These are phyloP conservation scores for Aspergillus calidoustus DNA, from an alignment of 2,329 filamentous ascomycete genomes.

Conservation along the genomic window DNA sequence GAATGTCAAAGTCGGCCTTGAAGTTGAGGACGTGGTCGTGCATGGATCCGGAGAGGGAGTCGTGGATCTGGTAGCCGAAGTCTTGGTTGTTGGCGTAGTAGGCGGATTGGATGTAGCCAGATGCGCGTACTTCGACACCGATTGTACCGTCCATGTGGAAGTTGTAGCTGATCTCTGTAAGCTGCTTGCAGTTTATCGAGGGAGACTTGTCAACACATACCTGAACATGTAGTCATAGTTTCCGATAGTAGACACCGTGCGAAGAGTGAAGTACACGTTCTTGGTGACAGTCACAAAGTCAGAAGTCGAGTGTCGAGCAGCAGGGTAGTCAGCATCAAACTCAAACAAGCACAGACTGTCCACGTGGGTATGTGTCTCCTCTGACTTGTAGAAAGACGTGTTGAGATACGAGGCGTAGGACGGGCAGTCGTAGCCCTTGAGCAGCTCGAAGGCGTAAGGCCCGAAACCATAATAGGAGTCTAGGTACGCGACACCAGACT, in stretches of 20 bases:
- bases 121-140: slow-evolving; percentile 19
- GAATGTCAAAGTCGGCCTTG: slow-evolving; percentile 25
- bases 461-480: slow-evolving; percentile 23
- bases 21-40: slow-evolving; percentile 25
- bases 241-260: slow-evolving; percentile 20
- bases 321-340: slow-evolving; percentile 18
- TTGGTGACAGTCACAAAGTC: slow-evolving; percentile 16
- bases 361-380: slow-evolving; percentile 19
- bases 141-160: slow-evolving; percentile 22
- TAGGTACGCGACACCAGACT: slow-evolving; percentile 18
- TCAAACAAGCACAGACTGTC: slow-evolving; percentile 23
- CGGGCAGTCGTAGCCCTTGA: slow-evolving; percentile 35
- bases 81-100: slow-evolving; percentile 23
- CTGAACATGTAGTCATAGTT: slow-evolving; percentile 23
- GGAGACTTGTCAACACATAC: neutral
- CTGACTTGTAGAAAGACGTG: slow-evolving; percentile 31
- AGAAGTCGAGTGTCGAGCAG: slow-evolving; percentile 15
- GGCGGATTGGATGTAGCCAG: slow-evolving; percentile 21
- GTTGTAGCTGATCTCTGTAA: slow-evolving; percentile 13
- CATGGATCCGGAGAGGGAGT: slow-evolving; percentile 22
- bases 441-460: slow-evolving; percentile 22
- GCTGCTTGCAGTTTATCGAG: neutral
- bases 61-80: slow-evolving; percentile 23
- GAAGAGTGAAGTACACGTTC: slow-evolving; percentile 23
- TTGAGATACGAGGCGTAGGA: slow-evolving; percentile 32